Conservation (phyloP, 805 yeast species). For the Metschnikowia amazonensis region DNA sequence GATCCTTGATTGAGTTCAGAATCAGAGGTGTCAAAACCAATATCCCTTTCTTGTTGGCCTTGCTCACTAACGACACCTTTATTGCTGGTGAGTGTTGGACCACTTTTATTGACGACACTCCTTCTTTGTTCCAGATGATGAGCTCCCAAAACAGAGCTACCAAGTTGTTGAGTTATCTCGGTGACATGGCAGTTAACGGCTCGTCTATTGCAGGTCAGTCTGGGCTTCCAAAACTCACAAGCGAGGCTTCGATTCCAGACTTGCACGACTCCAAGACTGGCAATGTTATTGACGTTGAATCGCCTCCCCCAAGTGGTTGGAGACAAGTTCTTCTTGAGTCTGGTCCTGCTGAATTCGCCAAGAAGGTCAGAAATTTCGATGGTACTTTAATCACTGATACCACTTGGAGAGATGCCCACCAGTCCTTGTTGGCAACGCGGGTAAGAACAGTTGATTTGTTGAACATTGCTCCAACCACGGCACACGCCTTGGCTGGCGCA, state of each 20-base stretch:
- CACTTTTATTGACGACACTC: constrained; percentile 97
- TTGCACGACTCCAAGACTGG: constrained; percentile 62
- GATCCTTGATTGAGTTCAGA: constrained; percentile 95
- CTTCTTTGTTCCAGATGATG: constrained; percentile 90
- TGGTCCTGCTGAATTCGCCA: constrained; percentile 89
- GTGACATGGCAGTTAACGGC: constrained; percentile 93
- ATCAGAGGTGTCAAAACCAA: constrained; percentile 99
- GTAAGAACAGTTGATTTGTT: constrained; percentile 90
- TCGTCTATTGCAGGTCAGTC: constrained; percentile 93
- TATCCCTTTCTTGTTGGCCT: constrained; percentile 90
- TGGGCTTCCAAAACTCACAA: constrained; percentile 79
- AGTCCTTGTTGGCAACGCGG: constrained; percentile 94
- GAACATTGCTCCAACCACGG: constrained; percentile 91
- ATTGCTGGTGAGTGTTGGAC: constrained; percentile 93
- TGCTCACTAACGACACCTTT: constrained; percentile 86
- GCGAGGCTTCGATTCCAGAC: constrained; percentile 73
- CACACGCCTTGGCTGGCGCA: constrained; percentile 83
- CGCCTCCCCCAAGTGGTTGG: constrained; percentile 72
- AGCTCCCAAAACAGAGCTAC: constrained; percentile 95
- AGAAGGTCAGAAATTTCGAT: constrained; percentile 74
- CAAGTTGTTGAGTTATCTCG: constrained; percentile 84
- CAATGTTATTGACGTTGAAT: constrained; percentile 54
- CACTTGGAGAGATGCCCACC: constrained; percentile 99
- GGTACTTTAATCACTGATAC: constrained; percentile 97
- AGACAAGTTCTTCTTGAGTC: constrained; percentile 77